These are phyloP conservation scores for Talaromyces nanjingensis DNA, from an alignment of 495 filamentous ascomycete genomes.

Conservation along the genomic window DNA sequence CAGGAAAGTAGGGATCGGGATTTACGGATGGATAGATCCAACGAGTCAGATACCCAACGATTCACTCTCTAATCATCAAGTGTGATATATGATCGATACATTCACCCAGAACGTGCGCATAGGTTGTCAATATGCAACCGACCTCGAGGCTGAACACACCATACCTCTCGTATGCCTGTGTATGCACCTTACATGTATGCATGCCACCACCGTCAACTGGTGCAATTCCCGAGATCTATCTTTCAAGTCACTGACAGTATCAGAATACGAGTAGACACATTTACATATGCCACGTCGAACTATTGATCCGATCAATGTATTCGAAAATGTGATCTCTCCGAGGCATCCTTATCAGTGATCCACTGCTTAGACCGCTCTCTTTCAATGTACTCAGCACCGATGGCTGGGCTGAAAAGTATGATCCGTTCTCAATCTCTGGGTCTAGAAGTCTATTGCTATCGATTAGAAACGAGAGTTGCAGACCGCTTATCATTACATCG, in stretches of 20 bases:
- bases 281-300: neutral
- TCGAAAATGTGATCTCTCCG: neutral
- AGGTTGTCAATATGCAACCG: neutral
- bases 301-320: neutral
- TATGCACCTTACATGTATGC: neutral
- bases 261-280: neutral
- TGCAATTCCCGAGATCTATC: neutral
- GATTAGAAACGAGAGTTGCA: neutral
- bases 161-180: neutral
- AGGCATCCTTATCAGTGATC: neutral
- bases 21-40: neutral
- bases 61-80: neutral
- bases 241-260: neutral
- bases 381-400: neutral
- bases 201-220: too few relatives aligned
- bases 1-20: neutral
- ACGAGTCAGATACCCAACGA: neutral
- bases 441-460: neutral
- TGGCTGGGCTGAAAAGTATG: neutral
- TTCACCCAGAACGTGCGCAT: neutral
- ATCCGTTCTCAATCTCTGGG: neutral
- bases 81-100: neutral
- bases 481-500: neutral
- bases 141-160: neutral
- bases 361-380: neutral